phyloP scores from a whole-genome alignment of 2,329 filamentous ascomycete species.

The Aspergillus japonicus region DNA sequence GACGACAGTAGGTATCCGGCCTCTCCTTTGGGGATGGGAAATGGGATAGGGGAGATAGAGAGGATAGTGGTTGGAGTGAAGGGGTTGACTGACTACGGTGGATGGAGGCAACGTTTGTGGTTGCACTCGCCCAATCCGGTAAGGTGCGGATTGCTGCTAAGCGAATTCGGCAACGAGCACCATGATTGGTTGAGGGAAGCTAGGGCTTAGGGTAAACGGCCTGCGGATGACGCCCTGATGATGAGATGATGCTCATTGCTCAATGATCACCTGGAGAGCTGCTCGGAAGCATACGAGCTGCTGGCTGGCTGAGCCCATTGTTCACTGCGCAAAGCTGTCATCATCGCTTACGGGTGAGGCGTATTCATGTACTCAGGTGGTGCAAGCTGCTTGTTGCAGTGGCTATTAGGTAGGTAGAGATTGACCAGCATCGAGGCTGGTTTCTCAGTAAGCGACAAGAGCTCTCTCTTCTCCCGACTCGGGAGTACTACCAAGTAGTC shows the following conservation, averaged over 20 bases:
- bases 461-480: too few species aligned
- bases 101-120: constrained; percentile 35
- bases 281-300: not conserved
- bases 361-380: not conserved
- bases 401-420: too few species aligned
- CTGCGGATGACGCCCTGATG: constrained; percentile 6
- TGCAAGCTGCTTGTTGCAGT: too few species aligned
- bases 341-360: not conserved
- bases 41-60: constrained; percentile 2
- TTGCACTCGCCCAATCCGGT: constrained; percentile 35
- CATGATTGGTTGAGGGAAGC: constrained; percentile 26
- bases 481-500: not conserved
- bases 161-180: constrained; percentile 29
- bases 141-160: constrained; percentile 39
- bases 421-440: not conserved
- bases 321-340: not conserved
- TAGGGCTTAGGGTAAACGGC: constrained; percentile 42
- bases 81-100: constrained; percentile 27
- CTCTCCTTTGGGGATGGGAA: constrained; percentile 22
- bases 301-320: not conserved
- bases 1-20: constrained; percentile 29
- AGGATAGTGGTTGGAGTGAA: constrained; percentile 24
- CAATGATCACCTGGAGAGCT: not conserved
- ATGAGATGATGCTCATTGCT: not conserved
- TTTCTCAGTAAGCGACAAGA: not conserved